Evolutionary conservation across 2,329 filamentous ascomycete species (phyloP).

Genomic region (Stylonectria norvegica): DNA sequence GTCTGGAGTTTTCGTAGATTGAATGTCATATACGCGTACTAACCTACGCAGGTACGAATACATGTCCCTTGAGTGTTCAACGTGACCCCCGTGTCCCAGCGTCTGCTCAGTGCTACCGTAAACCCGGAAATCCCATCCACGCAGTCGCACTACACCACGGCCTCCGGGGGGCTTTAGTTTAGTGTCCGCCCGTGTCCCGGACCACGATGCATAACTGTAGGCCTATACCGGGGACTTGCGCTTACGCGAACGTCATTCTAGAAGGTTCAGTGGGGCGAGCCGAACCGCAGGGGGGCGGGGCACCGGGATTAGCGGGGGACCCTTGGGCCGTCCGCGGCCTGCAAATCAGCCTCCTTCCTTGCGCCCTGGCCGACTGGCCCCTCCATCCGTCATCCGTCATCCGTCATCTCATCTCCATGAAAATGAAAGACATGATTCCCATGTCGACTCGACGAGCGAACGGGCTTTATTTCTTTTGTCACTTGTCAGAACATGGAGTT

Average conservation of each 20-base stretch:
- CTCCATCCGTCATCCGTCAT: neutral
- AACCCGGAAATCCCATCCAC: too few relatives aligned
- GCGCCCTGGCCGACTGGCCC: neutral
- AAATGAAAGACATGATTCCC: too few relatives aligned
- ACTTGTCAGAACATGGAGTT: too few relatives aligned
- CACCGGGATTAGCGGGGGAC: neutral
- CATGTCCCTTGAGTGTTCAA: too few relatives aligned
- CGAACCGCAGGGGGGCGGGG: neutral
- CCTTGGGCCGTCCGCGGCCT: neutral
- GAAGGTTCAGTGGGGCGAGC: conserved; percentile 43
- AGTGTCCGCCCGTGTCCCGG: conserved; percentile 12
- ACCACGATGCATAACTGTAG: conserved; percentile 1
- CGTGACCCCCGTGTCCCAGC: too few relatives aligned
- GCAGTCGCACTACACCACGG: neutral
- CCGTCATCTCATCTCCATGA: neutral
- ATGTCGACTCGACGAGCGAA: too few relatives aligned
- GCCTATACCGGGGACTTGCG: conserved; percentile 35
- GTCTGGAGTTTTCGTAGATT: too few relatives aligned
- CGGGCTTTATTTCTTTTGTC: too few relatives aligned
- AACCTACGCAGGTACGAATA: too few relatives aligned
- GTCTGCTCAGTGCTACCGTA: too few relatives aligned
- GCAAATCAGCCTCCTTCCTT: neutral
- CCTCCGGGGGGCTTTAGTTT: conserved; percentile 1
- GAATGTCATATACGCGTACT: too few relatives aligned
- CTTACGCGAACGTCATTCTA: conserved; percentile 37